phyloP scores from a whole-genome alignment of 441 rosid species.

The Theobroma grandiflorum region DNA sequence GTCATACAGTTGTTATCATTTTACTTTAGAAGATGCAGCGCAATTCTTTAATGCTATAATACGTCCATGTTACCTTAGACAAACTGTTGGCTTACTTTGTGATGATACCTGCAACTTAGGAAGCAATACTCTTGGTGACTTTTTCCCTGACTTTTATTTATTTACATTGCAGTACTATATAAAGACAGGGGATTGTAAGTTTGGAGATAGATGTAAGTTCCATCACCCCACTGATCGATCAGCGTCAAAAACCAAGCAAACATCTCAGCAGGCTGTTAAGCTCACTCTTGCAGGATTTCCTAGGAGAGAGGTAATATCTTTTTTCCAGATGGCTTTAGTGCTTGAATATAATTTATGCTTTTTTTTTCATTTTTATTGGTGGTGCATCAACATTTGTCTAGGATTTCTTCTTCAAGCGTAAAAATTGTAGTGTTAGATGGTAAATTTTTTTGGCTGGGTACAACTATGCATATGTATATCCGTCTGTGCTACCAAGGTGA shows the following conservation, averaged over 20 bases:
- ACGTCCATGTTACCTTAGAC: neutral
- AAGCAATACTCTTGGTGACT: constrained; percentile 22
- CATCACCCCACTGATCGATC: constrained; percentile 86
- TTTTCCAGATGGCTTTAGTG: neutral
- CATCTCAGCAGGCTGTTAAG: constrained; percentile 58
- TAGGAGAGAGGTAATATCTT: constrained; percentile 86
- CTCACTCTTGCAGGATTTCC: constrained; percentile 95
- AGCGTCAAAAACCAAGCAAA: constrained; percentile 50
- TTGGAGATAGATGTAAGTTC: constrained; percentile 82
- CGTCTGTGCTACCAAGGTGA: neutral
- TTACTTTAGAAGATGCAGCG: neutral
- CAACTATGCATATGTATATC: too few species aligned
- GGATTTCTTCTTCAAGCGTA: neutral
- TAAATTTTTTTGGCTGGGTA: neutral
- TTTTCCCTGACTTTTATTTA: constrained; percentile 24
- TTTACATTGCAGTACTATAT: constrained; percentile 67
- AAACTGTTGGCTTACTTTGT: constrained; percentile 14
- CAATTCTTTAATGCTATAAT: neutral
- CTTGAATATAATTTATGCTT: neutral
- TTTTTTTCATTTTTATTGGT: neutral
- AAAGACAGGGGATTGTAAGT: constrained; percentile 95
- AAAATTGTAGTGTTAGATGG: neutral
- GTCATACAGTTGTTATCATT: neutral
- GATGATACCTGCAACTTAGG: neutral
- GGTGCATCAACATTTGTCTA: neutral